Conservation (phyloP, 2,329 filamentous ascomycete species). For the Sordariomycetes sp. region DNA sequence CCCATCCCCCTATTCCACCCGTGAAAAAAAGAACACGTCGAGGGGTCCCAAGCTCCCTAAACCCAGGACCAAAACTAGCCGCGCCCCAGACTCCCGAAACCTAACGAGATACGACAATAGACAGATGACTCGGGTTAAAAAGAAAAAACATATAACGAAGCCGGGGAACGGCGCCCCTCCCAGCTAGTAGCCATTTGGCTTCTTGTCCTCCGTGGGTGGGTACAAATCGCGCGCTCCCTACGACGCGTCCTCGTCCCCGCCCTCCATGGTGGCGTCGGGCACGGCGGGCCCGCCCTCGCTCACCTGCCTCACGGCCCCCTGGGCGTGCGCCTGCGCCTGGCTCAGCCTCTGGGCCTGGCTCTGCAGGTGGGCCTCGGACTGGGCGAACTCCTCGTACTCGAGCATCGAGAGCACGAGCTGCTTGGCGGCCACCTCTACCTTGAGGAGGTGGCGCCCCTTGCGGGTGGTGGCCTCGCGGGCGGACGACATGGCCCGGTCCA, state of each 20-base stretch:
- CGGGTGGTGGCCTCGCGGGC: conserved; percentile 28
- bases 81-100: background rate
- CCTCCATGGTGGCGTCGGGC: conserved; percentile 4
- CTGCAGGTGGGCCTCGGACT: conserved; percentile 13
- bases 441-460: conserved; percentile 33
- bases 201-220: background rate
- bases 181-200: background rate
- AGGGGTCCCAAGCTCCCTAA: background rate
- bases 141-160: background rate
- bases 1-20: too few relatives aligned
- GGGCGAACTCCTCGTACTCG: conserved; percentile 35
- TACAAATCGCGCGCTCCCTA: background rate
- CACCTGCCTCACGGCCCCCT: background rate
- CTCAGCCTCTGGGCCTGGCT: too few relatives aligned
- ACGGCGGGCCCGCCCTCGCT: background rate
- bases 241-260: conserved; percentile 1
- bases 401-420: conserved; percentile 42
- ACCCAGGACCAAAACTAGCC: background rate
- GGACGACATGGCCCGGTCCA: conserved; percentile 34
- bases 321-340: background rate
- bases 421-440: conserved; percentile 42
- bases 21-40: too few relatives aligned
- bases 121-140: background rate
- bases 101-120: background rate
- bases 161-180: background rate